A percentile compares a stretch with the other conserved stretches of the same genome.
phyloP scores from a whole-genome alignment of 2,329 filamentous ascomycete species.

The Paraconiothyrium sp. region DNA sequence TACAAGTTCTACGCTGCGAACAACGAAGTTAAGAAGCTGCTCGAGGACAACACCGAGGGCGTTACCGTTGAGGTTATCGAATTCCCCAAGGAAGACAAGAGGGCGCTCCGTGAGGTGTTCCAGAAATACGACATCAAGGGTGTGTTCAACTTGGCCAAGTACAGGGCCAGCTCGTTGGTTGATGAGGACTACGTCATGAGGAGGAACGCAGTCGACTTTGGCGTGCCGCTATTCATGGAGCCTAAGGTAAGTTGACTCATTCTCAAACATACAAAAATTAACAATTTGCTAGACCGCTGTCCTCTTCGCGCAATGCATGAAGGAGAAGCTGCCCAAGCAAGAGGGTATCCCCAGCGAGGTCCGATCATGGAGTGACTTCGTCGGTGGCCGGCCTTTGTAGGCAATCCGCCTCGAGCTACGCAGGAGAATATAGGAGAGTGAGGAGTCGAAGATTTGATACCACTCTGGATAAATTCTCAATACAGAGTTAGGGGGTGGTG shows the following conservation, averaged over 20 bases:
- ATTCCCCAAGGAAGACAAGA: constrained; percentile 96
- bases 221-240: constrained; percentile 98
- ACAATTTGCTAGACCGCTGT: constrained; percentile 77
- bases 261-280: constrained; percentile 22
- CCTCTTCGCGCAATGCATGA: constrained; percentile 97
- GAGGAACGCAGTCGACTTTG: constrained; percentile 97
- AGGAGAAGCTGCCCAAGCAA: constrained; percentile 87
- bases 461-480: neutral
- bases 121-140: constrained; percentile 96
- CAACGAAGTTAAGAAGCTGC: constrained; percentile 79
- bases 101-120: constrained; percentile 92
- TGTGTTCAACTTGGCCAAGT: constrained; percentile 91
- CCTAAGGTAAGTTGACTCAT: constrained; percentile 76
- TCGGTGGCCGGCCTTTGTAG: constrained; percentile 64
- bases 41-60: constrained; percentile 76
- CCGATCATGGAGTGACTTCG: constrained; percentile 93
- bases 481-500: neutral
- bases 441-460: constrained; percentile 6
- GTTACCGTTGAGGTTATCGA: constrained; percentile 88
- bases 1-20: constrained; percentile 95
- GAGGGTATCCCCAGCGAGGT: constrained; percentile 93
- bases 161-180: constrained; percentile 80
- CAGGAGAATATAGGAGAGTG: neutral
- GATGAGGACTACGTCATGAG: constrained; percentile 99
- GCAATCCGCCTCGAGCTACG: neutral